Percentiles rank a stretch among this genome's conserved stretches.
phyloP scores from a whole-genome alignment of 2,329 filamentous ascomycete genomes.

The Geosmithia morbida region DNA sequence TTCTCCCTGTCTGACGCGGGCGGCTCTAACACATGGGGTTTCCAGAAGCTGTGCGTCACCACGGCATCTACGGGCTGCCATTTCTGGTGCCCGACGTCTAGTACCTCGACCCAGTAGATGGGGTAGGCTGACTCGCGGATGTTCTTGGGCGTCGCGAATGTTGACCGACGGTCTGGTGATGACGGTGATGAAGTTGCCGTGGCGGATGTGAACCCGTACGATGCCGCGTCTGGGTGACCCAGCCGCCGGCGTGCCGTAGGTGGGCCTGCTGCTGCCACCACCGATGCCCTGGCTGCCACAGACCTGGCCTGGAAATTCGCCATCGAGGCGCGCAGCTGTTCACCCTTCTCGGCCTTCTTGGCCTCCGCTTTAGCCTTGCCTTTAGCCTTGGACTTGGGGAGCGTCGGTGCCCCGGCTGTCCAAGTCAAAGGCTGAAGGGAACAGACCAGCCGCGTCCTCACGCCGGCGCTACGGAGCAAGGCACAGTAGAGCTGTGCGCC shows the following conservation, averaged over 20 bases:
- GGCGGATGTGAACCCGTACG: conserved; percentile 32
- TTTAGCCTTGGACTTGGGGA: conserved; percentile 22
- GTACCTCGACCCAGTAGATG: conserved; percentile 88
- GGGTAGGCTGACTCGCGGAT: conserved; percentile 64
- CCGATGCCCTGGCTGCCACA: conserved; percentile 9
- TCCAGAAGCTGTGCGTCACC: conserved; percentile 64
- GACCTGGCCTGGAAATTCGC: conserved; percentile 21
- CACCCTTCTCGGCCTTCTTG: conserved; percentile 14
- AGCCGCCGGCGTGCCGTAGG: conserved; percentile 31
- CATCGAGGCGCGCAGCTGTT: conserved; percentile 22
- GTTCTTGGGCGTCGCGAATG: conserved; percentile 19
- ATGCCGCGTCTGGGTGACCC: conserved; percentile 39
- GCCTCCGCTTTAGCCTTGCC: conserved; percentile 10
- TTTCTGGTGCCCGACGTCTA: conserved; percentile 74
- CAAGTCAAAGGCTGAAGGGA: conserved; percentile 77
- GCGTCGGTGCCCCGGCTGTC: conserved; percentile 32
- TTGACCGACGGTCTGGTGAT: conserved; percentile 10
- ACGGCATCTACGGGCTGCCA: conserved; percentile 84
- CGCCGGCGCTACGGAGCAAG: conserved; percentile 65
- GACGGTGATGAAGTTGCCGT: conserved; percentile 5
- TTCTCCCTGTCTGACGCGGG: conserved; percentile 66
- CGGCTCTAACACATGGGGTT: conserved; percentile 65
- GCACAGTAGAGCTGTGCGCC: conserved; percentile 88
- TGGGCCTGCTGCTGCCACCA: background rate
- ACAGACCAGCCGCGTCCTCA: conserved; percentile 73